Percentiles rank a stretch among this genome's conserved stretches.
Conservation (phyloP, 768 basidiomycete species). For the Daedaleopsis nitida region DNA sequence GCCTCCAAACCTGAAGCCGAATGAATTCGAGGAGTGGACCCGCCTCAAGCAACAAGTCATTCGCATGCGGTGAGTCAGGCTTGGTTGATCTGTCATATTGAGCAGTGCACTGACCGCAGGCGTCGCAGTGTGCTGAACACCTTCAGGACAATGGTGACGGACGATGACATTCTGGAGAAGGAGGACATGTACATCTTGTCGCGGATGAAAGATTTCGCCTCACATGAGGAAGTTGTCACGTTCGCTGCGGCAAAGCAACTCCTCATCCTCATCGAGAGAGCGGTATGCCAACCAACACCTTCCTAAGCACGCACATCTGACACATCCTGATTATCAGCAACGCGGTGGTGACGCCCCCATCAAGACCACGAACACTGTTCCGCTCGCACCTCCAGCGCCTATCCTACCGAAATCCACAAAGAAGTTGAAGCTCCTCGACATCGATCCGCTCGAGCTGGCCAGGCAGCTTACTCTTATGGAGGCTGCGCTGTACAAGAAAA, state of each 20-base stretch:
- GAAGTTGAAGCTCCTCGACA: conserved; percentile 80
- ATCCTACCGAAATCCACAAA: conserved; percentile 71
- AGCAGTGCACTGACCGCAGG: not conserved
- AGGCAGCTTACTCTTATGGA: conserved; percentile 94
- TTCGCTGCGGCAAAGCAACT: conserved; percentile 77
- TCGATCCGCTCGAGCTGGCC: conserved; percentile 88
- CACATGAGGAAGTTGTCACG: conserved; percentile 61
- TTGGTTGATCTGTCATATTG: not conserved
- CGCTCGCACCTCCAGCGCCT: conserved; percentile 70
- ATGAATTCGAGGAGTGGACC: conserved; percentile 77
- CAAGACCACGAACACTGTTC: conserved; percentile 53
- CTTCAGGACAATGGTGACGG: conserved; percentile 85
- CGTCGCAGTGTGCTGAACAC: conserved; percentile 69
- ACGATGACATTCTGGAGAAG: conserved; percentile 81
- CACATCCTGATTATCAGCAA: conserved; percentile 26
- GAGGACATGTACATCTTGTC: conserved; percentile 83
- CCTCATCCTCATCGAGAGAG: conserved; percentile 72
- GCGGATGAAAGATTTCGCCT: conserved; percentile 78
- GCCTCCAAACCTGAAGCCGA: conserved; percentile 61
- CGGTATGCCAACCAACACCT: conserved; percentile 50
- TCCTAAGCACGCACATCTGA: conserved; percentile 31
- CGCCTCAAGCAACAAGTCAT: conserved; percentile 86
- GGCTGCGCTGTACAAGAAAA: conserved; percentile 81
- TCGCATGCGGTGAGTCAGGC: conserved; percentile 69
- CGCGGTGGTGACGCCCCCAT: conserved; percentile 61